Percentiles rank a stretch among this genome's conserved stretches.
phyloP scores from a whole-genome alignment of 1,284 basidiomycete genomes.

The Meripilus lineatus region DNA sequence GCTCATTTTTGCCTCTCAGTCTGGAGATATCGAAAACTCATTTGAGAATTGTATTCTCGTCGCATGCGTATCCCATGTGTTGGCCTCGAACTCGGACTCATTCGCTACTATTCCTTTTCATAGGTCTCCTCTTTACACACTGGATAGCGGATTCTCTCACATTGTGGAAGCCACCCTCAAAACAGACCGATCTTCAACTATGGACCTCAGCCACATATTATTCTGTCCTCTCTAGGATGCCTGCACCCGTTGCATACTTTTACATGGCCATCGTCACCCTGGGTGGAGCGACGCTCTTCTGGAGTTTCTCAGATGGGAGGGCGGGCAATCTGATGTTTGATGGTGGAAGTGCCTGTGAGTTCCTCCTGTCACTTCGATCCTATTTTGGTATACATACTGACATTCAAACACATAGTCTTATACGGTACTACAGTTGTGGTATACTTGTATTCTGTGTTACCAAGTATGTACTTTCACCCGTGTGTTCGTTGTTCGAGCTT shows the following conservation, averaged over 20 bases:
- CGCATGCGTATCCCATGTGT: not conserved
- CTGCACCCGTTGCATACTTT: constrained; percentile 47
- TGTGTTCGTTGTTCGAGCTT: too few relatives aligned
- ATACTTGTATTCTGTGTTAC: constrained; percentile 69
- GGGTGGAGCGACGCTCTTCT: constrained; percentile 63
- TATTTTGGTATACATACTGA: constrained; percentile 6
- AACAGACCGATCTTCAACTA: constrained; percentile 58
- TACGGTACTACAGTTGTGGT: constrained; percentile 63
- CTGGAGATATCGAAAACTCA: not conserved
- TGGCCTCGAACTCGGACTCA: constrained; percentile 2
- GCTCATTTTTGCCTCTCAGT: constrained; percentile 13
- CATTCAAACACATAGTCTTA: constrained; percentile 45
- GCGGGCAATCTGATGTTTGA: constrained; percentile 86
- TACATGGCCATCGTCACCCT: constrained; percentile 49
- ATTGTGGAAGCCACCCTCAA: constrained; percentile 77
- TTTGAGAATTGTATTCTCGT: not conserved
- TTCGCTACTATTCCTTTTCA: constrained; percentile 2
- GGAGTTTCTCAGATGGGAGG: constrained; percentile 69
- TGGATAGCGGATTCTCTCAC: constrained; percentile 85
- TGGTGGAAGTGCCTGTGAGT: constrained; percentile 77
- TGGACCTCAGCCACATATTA: constrained; percentile 80
- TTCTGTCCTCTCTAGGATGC: constrained; percentile 64
- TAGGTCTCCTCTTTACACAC: constrained; percentile 76
- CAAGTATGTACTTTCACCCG: constrained; percentile 48
- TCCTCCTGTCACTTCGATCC: constrained; percentile 5